Base-by-base conservation (phyloP, 2,329 filamentous ascomycete species). In the Fusarium nygamai region DNA sequence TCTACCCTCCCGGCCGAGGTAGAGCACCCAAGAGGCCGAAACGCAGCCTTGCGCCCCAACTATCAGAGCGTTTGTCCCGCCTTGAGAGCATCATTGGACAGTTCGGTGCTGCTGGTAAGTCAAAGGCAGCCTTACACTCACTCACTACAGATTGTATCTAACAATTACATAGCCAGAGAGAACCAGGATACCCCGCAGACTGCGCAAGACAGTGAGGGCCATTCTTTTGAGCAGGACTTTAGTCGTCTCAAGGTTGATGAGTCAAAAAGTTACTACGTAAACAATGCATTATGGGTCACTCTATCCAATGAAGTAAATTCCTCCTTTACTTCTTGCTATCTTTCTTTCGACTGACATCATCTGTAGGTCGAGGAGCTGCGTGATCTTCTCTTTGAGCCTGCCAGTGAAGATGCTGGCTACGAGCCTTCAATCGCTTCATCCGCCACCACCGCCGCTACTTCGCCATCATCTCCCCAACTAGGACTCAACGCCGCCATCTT, bases 131-230 rank as follows among this genome's bases (percentile, higher is more conserved):
- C 29, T 10, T 33, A 2, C 5, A 27, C 14, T 56, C 38, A 9
- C 2, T 17, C 7, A 5, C 0, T 46, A 1, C 29, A 58, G 3
- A 17, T 17, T 6, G 0, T 2, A 2, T 1, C 54, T 58, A 46
- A 58, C 27, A 5, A 1, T 13, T 7, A 1, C 8, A 11, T 17
- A 58, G 54, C 54, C 17, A 33, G 54, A 24, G 54, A 58, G 9
- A 58, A 46, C 8, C 39, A 46, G 29, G 54, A 58, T 24, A 22
- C 38, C 17, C 39, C 54, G 1, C 54, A 44, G 10, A 22, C 39
- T 22, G 13, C 29, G 2, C 54, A 33, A 34, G 54, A 46, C 13
- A 46, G 29, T 22, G 38, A 46, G 0, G 38, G 29, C 0, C 54
- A 33, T 27, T 58, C 54, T 1, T 58, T 58, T 16, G 39, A 58